A percentile compares a stretch with the other conserved stretches of the same genome.
Conservation (phyloP, 78 protist species). For the Dictyostelium citrinum region DNA sequence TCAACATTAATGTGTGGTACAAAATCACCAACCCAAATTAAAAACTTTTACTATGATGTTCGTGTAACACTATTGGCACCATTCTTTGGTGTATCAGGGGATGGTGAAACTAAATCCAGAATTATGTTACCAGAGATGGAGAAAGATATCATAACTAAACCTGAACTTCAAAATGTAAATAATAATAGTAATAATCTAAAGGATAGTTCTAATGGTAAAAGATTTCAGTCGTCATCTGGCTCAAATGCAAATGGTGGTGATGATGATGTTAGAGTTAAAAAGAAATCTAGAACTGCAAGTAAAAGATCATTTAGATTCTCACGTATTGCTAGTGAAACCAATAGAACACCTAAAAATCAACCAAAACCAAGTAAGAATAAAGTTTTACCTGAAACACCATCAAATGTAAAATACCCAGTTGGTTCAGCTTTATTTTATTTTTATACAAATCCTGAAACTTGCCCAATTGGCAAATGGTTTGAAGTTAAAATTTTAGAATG, state of each 20-base stretch:
- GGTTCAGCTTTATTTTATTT: conserved; percentile 58
- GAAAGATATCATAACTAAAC: background rate
- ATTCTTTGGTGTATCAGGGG: conserved; percentile 43
- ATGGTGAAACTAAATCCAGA: conserved; percentile 40
- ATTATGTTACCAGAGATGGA: conserved; percentile 31
- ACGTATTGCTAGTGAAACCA: conserved; percentile 13
- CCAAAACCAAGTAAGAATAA: conserved; percentile 34
- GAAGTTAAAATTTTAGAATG: conserved; percentile 59
- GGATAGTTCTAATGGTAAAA: background rate
- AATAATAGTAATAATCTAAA: background rate
- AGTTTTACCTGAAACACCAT: background rate
- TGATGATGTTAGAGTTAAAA: conserved; percentile 17
- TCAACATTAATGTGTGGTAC: conserved; percentile 81
- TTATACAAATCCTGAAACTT: conserved; percentile 39
- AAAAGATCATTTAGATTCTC: conserved; percentile 66
- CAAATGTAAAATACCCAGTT: conserved; percentile 20
- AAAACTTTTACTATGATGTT: conserved; percentile 68
- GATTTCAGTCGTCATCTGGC: background rate
- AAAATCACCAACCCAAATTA: conserved; percentile 75
- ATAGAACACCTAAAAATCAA: conserved; percentile 42
- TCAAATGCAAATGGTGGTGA: background rate
- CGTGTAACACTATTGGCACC: conserved; percentile 56
- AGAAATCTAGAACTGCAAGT: conserved; percentile 48
- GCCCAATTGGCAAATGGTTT: conserved; percentile 63
- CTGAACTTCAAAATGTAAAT: background rate